Base-by-base conservation (phyloP, 78 protist species). In the Paulinella micropora region DNA sequence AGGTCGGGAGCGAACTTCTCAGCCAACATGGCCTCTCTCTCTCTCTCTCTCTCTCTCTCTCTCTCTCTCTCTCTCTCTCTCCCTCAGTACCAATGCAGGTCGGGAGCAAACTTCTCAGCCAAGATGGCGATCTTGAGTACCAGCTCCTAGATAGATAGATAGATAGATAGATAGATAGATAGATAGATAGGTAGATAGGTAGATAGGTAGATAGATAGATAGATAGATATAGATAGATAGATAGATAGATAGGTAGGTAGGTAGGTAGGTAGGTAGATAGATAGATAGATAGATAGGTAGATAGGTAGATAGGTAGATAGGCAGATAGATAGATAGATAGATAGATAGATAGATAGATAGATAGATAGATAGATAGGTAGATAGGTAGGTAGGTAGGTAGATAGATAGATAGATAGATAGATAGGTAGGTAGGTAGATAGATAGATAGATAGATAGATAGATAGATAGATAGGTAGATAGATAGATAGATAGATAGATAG, bases 1-100 rank as follows among this genome's bases (percentile, higher is more conserved):
- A 90, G 87, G 69, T 94, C 95, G 6, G 87, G 35, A 37, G 98
- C 95, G 89, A 88, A 96, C 41, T 35, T 88, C 88, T 97, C 99
- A 1, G 98, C 98, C 1, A 97, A 92, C 83, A 96, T 94, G 89
- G 98, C 98, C n/a, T n/a, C n/a, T n/a, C n/a, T n/a, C n/a, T n/a
- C n/a, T n/a, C n/a, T n/a, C n/a, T n/a, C n/a, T n/a, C n/a, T n/a
- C n/a, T n/a, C n/a, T n/a, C n/a, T n/a, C n/a, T n/a, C n/a, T n/a
- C n/a, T n/a, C n/a, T n/a, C n/a, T n/a, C n/a, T n/a, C n/a, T n/a
- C n/a, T n/a, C n/a, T n/a, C n/a, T n/a, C n/a, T n/a, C n/a, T n/a
- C n/a, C n/a, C n/a, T n/a, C n/a, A n/a, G n/a, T n/a, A n/a, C n/a
- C 96, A 86, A 37, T 94, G 39, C 81, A 90, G 87, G 69, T 94